Percentiles rank a stretch among this genome's conserved stretches.
phyloP scores from a whole-genome alignment of 1,284 basidiomycete species.

The Amylostereum areolatum region DNA sequence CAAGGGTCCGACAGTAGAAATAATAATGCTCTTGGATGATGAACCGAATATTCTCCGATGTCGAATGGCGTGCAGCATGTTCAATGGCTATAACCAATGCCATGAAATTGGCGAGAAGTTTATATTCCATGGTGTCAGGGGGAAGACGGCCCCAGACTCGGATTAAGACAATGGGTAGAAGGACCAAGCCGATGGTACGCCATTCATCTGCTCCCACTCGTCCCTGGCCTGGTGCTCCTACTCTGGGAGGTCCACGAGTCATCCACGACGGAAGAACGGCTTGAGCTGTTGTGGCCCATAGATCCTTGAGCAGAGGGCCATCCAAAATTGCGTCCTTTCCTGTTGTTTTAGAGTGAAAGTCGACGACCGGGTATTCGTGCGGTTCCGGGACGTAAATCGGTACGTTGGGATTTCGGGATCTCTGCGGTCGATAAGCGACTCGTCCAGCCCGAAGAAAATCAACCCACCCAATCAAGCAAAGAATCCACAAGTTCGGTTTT shows the following conservation, averaged over 20 bases:
- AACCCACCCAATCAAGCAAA: no score
- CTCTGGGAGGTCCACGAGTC: conserved; percentile 3
- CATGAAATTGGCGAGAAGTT: conserved; percentile 5
- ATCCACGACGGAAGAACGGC: conserved; percentile 8
- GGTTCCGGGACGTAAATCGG: neutral
- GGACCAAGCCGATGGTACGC: conserved; percentile 6
- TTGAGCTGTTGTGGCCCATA: conserved; percentile 3
- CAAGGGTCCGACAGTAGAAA: neutral
- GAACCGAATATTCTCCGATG: neutral
- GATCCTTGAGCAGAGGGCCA: neutral
- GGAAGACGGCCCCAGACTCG: conserved; percentile 7
- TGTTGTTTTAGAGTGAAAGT: neutral
- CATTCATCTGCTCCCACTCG: conserved; percentile 13
- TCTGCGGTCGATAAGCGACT: no score
- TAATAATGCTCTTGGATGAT: neutral
- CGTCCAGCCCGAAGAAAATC: no score
- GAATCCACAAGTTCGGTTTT: no score
- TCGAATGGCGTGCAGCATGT: neutral
- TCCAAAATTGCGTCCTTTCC: neutral
- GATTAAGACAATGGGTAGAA: conserved; percentile 10
- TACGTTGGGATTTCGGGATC: conserved; percentile 1
- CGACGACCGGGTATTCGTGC: neutral
- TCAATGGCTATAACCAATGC: conserved; percentile 5
- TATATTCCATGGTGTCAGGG: neutral
- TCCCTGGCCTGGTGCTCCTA: conserved; percentile 8